Evolutionary conservation across 768 basidiomycete species (phyloP), one percentile per base, ranked within the genome.

Genomic region (Tylopilus cervinicoccineus): DNA sequence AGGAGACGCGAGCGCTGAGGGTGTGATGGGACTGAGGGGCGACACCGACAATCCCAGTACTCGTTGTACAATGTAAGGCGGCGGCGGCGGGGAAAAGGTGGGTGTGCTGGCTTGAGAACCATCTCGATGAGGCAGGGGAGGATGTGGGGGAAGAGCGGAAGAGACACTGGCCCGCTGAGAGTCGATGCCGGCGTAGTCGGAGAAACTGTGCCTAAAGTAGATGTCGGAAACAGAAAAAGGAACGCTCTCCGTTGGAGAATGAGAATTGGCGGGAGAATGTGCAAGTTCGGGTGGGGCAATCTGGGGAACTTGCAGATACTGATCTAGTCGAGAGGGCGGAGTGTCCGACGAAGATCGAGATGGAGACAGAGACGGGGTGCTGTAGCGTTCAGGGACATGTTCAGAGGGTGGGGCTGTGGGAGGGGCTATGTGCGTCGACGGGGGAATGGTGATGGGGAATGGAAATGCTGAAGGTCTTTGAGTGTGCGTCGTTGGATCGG

Each of bases 171-270:
- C 62, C 24, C 67, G 63, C 17, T 66, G 70, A 14, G 66, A 67
- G 40, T 67, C 67, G 10, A 62, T 33, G 38, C 31, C 56, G n/a
- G 51, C 45, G 41, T 58, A 68, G 28, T 69, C 68, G 7, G 65
- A 67, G 44, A 46, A 56, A 33, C 65, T 77, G 37, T 75, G 70
- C 31, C 75, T 68, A 61, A 78, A 79, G 41, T 76, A 68, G 27
- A 79, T 66, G 11, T 80, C 79, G 14, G 77, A 76, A n/a, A 78
- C 72, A 14, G 79, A 77, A 48, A 78, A 69, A 2, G 79, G 77
- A 31, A 81, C 66, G 48, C 80, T 83, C 39, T 82, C 77, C 0
- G 78, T 77, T 31, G 79, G 80, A 13, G 81, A 80, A 24, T 66
- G 80, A 13, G 81, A 80, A 24, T 66, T 70, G 26, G 72, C 58